Evolutionary conservation across 2,329 filamentous ascomycete species (phyloP), one percentile per base, ranked within the genome.

Genomic region (Monascus ruber): DNA sequence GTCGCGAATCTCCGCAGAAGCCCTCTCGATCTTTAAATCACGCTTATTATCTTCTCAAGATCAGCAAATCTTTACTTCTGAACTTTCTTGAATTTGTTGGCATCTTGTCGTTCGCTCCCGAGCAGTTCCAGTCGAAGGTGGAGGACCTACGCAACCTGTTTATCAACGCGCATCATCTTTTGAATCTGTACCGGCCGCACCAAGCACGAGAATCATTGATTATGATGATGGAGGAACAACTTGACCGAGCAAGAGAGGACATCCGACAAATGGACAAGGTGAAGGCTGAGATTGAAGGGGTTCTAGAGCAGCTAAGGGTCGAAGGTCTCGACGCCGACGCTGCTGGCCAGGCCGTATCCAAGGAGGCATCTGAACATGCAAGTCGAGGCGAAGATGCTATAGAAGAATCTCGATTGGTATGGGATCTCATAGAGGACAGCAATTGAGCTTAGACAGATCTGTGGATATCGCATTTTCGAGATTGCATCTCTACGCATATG

Each of bases 101-200:
- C 24, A 68, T 83, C 9, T 68, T 93, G 41, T 73, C 76, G 6
- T 63, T 76, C n/a, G 73, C 81, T 34, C 83, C 85, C 0, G 70
- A 73, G 33, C 68, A 81, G 57, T 82, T 79, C 37, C 69, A 74
- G 25, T 72, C 77, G 33, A 94, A 94, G 58, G 72, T 89, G 34
- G 70, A 77, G 34, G 83, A 96, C 59, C 64, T 98, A 27, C 74
- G 83, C 52, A 87, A 81, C 10, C 67, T 96, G 26, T 81, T 94
- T 46, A 80, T 89, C 60, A 96, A 96, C 60, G 83, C 93, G 54
- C 87, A 95, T 63, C 85, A 93, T 54, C 73, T 94, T 39, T 78
- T 96, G 48, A 98, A 98, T 60, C 81, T 94, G 60, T 96, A 94
- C 64, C 76, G 89, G 27, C 88, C 88, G 6, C 88, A 95, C 58